Base-by-base conservation (phyloP, 2,329 filamentous ascomycete genomes). In the Arthrinium phaeospermum region DNA sequence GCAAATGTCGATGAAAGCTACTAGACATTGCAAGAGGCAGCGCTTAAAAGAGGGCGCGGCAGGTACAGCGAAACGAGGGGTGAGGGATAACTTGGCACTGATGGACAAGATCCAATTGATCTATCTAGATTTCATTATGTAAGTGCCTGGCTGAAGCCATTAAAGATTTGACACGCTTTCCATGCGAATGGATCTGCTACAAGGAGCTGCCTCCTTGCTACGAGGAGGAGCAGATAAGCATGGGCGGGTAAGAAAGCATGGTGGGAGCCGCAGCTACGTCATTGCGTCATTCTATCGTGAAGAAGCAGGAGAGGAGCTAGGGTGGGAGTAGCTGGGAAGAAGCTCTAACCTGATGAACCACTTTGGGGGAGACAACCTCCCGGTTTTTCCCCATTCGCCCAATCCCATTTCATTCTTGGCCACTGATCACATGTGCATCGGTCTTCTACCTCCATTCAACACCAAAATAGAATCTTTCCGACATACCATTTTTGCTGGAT, bases 251-350 rank as follows among this genome's bases (percentile, higher is more conserved):
- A 41, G 57, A 64, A 41, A 64, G 57, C 8, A 64, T n/a, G 57
- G 57, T 64, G 57, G 57, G 57, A 64, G 57, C 57, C 57, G 57
- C 34, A 3, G 57, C 12, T 41, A 64, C 57, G 57, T 64, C 57
- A 64, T 64, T 64, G 57, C 57, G 57, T 64, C 57, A 41, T 41
- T n/a, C 19, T n/a, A 64, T 64, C 57, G 57, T 64, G 57, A 64
- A 64, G 57, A 22, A 64, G 57, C 3, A 22, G 53, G 7, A 37
- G 30, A 14, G 30, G 27, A 57, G 57, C 34, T 64, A 64, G 57
- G 57, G 57, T 64, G 57, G 34, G 57, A 41, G 37, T 41, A 41
- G 57, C 34, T 64, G 57, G 34, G 57, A 30, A 30, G 27, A 30
- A 64, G 57, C 57, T 64, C 34, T 64, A 37, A 61, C 53, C 30